phyloP scores from a whole-genome alignment of 129 eudicot genomes.

The Kitagawia praeruptora region DNA sequence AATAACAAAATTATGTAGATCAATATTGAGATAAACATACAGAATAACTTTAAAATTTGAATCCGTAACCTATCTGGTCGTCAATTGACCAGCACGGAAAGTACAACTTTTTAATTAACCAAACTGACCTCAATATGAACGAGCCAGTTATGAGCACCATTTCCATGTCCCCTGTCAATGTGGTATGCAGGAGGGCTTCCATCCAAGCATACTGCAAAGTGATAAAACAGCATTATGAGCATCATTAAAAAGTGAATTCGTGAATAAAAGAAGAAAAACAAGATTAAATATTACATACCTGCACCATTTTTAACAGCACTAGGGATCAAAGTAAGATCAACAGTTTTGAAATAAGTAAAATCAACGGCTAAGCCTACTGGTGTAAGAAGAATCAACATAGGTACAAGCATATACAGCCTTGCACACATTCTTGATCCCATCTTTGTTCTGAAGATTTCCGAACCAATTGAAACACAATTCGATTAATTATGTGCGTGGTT shows the following conservation, averaged over 20 bases:
- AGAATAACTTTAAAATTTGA: neutral
- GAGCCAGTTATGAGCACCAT: constrained; percentile 10
- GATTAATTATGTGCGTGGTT: neutral
- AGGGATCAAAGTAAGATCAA: constrained; percentile 1
- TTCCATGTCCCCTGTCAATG: constrained; percentile 7
- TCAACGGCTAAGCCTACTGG: neutral
- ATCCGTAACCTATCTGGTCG: neutral
- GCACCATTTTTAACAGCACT: constrained; percentile 10
- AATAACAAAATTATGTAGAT: neutral
- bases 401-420: neutral
- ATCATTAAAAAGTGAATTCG: neutral
- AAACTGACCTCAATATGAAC: constrained; percentile 2
- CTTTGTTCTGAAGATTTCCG: neutral
- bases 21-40: neutral
- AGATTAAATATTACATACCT: neutral
- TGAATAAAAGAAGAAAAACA: neutral
- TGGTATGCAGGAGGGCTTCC: constrained; percentile 14
- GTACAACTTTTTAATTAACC: neutral
- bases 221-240: neutral
- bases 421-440: neutral
- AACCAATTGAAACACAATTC: neutral
- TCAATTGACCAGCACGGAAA: neutral
- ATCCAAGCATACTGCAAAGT: constrained; percentile 6
- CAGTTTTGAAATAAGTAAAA: constrained; percentile 1
- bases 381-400: neutral